Percentiles rank a stretch among this genome's conserved stretches.
These are phyloP conservation scores for Musa acuminata DNA, from an alignment of 176 grass and related monocot species.

Conservation along the genomic window DNA sequence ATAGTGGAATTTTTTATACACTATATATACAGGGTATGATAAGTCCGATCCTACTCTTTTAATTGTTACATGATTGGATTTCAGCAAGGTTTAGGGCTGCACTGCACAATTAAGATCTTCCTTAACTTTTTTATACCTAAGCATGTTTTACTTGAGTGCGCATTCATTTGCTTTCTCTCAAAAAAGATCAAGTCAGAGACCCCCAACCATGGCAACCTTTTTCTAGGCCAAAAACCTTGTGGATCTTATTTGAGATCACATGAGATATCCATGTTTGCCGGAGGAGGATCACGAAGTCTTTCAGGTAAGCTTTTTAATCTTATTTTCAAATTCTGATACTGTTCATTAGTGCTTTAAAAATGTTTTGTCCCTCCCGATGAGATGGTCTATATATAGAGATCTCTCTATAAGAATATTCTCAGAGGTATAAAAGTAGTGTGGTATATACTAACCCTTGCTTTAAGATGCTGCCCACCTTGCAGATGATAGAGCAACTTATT, in stretches of 20 bases:
- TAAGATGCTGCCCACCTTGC: too few species aligned
- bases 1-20: background rate
- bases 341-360: background rate
- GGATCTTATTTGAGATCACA: too few species aligned
- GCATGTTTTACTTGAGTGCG: background rate
- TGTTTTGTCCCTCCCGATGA: background rate
- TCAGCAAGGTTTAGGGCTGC: background rate
- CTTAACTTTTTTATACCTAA: background rate
- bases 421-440: too few species aligned
- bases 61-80: background rate
- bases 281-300: background rate
- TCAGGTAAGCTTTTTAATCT: background rate
- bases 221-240: too few species aligned
- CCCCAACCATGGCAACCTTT: too few species aligned
- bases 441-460: too few species aligned
- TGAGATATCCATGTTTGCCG: too few species aligned
- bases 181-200: background rate
- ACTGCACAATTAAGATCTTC: background rate
- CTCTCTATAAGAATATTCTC: too few species aligned
- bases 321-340: background rate
- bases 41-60: background rate
- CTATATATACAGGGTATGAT: background rate
- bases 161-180: background rate
- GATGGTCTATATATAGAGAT: too few species aligned
- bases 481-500: too few species aligned